Evolutionary conservation across 495 filamentous ascomycete genomes (phyloP).

Genomic region (Penicillium coffeae): DNA sequence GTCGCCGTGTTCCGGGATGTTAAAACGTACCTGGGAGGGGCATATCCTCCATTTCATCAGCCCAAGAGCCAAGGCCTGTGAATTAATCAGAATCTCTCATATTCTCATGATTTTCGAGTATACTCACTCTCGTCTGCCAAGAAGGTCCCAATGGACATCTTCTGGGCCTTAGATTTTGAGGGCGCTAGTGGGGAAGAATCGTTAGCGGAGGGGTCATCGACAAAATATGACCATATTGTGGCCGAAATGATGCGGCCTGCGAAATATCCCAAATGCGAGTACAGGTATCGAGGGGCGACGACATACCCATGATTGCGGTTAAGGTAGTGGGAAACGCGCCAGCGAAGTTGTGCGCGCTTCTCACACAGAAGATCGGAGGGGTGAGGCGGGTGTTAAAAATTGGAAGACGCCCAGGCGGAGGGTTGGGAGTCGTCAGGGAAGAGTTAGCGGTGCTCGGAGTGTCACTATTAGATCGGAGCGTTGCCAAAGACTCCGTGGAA

Average conservation of each 20-base stretch:
- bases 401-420: conserved; percentile 11
- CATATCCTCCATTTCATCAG: conserved; percentile 94
- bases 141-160: conserved; percentile 92
- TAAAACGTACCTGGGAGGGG: conserved; percentile 62
- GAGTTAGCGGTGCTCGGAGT: neutral
- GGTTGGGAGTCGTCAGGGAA: conserved; percentile 9
- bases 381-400: conserved; percentile 17
- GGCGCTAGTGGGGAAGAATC: conserved; percentile 56
- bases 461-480: neutral
- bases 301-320: conserved; percentile 88
- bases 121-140: conserved; percentile 77
- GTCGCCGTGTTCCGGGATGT: conserved; percentile 8
- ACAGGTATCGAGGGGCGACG: conserved; percentile 14
- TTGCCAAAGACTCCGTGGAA: conserved; percentile 26
- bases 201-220: conserved; percentile 12
- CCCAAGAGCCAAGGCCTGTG: conserved; percentile 88
- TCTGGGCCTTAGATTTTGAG: conserved; percentile 79
- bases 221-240: neutral
- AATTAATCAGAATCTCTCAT: conserved; percentile 36
- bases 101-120: conserved; percentile 8
- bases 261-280: neutral
- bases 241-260: neutral
- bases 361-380: conserved; percentile 20
- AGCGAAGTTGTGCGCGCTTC: conserved; percentile 45
- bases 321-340: conserved; percentile 43